Conservation (phyloP, 345 rosid genomes). For the Boechera retrofracta region DNA sequence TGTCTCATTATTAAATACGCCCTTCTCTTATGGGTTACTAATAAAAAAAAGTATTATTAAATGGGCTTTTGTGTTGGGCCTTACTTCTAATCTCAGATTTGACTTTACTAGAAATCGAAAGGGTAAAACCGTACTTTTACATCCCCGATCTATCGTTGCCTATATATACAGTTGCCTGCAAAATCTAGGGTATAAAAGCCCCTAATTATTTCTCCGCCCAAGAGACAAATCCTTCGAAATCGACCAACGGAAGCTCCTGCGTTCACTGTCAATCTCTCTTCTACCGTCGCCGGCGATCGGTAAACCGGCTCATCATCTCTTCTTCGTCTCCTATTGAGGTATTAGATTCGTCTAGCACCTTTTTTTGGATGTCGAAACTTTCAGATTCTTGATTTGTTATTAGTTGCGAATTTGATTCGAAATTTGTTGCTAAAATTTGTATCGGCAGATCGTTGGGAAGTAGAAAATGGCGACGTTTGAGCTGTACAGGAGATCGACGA, state of each 20-base stretch:
- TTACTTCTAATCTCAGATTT: neutral
- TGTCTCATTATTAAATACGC: neutral
- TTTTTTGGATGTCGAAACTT: neutral
- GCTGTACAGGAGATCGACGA: constrained; percentile 93
- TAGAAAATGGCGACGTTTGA: constrained; percentile 91
- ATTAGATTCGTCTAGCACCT: constrained; percentile 8
- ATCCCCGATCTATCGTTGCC: constrained; percentile 43
- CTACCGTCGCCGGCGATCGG: constrained; percentile 45
- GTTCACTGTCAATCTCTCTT: constrained; percentile 14
- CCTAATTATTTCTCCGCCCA: constrained; percentile 64
- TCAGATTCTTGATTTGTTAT: constrained; percentile 17
- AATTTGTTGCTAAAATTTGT: constrained; percentile 15
- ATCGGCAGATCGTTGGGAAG: constrained; percentile 42
- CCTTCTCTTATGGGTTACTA: neutral
- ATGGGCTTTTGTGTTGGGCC: constrained; percentile 20
- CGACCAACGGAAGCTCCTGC: constrained; percentile 44
- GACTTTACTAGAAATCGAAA: neutral
- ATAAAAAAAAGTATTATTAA: neutral
- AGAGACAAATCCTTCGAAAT: constrained; percentile 37
- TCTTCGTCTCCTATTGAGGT: constrained; percentile 19
- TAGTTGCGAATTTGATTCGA: neutral
- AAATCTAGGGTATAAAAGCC: constrained; percentile 88
- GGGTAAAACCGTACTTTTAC: neutral
- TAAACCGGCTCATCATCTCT: constrained; percentile 17
- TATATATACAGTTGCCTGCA: constrained; percentile 73